Percentiles rank a stretch among this genome's conserved stretches.
Conservation (phyloP, 202 grass and related monocot species). For the Bolboschoenoplectus hybrid region DNA sequence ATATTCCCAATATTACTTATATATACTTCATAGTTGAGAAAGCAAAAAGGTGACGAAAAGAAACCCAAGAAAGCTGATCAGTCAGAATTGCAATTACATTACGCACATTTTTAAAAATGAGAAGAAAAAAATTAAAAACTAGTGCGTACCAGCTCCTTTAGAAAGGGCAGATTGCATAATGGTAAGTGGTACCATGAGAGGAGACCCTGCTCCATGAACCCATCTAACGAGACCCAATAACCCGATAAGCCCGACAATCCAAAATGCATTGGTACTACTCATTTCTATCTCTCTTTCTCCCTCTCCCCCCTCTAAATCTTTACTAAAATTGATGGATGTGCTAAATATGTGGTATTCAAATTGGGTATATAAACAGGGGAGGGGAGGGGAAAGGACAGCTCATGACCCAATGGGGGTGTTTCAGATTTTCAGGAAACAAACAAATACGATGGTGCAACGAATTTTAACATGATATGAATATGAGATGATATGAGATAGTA, state of each 20-base stretch:
- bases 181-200: conserved; percentile 64
- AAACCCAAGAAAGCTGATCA: conserved; percentile 20
- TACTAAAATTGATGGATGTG: conserved; percentile 15
- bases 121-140: not conserved
- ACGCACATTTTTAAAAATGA: not conserved
- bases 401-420: conserved; percentile 34
- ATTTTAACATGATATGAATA: conserved; percentile 7
- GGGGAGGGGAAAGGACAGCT: conserved; percentile 31
- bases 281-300: conserved; percentile 8
- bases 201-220: not conserved
- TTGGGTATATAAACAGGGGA: conserved; percentile 27
- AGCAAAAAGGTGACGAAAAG: not conserved
- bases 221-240: conserved; percentile 26
- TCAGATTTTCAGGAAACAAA: conserved; percentile 16
- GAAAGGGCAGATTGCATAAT: conserved; percentile 60
- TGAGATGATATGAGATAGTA: not conserved
- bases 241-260: conserved; percentile 14
- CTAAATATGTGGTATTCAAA: conserved; percentile 22
- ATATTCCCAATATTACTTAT: not conserved
- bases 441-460: conserved; percentile 23
- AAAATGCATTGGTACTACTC: not conserved
- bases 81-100: not conserved
- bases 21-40: not conserved
- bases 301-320: conserved; percentile 16
- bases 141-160: conserved; percentile 61